Evolutionary conservation across 306 rosid species (phyloP).

Genomic region (Dicorynia guianensis): DNA sequence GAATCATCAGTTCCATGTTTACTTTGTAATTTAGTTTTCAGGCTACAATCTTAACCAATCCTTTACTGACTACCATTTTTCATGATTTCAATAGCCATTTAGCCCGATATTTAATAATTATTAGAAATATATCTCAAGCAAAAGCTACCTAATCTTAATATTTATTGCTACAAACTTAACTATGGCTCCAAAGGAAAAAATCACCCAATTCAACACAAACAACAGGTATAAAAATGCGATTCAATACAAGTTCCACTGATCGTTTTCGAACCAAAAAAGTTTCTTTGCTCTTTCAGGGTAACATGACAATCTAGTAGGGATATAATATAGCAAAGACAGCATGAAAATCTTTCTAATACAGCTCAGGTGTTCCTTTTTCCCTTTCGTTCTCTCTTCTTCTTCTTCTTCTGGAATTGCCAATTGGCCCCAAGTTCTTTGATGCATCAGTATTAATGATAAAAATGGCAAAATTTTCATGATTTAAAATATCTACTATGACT

Average conservation of each 20-base stretch:
- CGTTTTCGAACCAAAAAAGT: not conserved
- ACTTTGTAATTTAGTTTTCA: too few relatives aligned
- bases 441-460: not conserved
- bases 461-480: not conserved
- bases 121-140: not conserved
- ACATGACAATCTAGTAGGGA: not conserved
- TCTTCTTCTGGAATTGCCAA: not conserved
- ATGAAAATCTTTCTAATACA: not conserved
- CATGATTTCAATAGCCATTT: not conserved
- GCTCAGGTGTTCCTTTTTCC: not conserved
- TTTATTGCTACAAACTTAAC: not conserved
- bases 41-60: too few relatives aligned
- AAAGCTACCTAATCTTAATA: not conserved
- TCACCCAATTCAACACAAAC: not conserved
- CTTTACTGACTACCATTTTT: not conserved
- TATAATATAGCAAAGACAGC: not conserved
- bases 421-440: not conserved
- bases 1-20: too few relatives aligned
- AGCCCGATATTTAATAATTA: not conserved
- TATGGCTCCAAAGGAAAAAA: conserved; percentile 11
- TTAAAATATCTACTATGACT: not conserved
- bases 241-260: not conserved
- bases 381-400: not conserved
- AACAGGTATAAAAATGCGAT: not conserved
- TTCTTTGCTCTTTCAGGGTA: conserved; percentile 1